Base-by-base conservation (phyloP, 495 filamentous ascomycete species). In the Aspergillus funiculosus region DNA sequence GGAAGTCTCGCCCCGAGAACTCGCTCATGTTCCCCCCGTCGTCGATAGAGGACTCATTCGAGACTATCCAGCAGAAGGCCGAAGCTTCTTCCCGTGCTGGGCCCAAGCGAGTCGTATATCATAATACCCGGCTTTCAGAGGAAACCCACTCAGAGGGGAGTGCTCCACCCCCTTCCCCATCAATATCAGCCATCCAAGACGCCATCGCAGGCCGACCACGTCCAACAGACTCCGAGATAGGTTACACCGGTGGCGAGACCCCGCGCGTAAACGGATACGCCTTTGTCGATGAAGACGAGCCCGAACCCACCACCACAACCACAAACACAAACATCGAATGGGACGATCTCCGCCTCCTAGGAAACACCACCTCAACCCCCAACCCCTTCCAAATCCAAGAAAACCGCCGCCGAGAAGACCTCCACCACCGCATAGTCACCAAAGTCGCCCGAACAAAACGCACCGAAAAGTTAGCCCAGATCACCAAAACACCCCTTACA, bases 371-470 rank as follows among this genome's bases (percentile, higher is more conserved):
- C 44, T 59, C 73, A 8, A 79, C 79, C 0, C 79, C 80, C 0
- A 89, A 90, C 44, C 90, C 90, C 2, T 98, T 98, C 60, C 77
- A 82, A 30, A 81, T 98, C 36, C 67, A 77, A 25, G 80, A 89
- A 53, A 79, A 82, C 26, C 80, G 87, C 46, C 81, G 76, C 58
- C 73, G 94, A 9, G 92, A 98, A 64, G 79, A 79, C 41, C 69
- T 96, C 9, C 92, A 94, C 64, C 80, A 91, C 58, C 80, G 83
- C 13, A 89, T 98, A 81, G 94, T 98, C 4, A 92, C 97, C 45
- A 77, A 79, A 37, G 85, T 86, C 0, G 81, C 82, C 1, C 82
- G 83, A 61, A 80, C 74, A 9, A 90, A 87, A 57, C 74, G 86
- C 68, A 57, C 77, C 63, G 65, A 64, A 57, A 74, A 72, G 50